Conservation (phyloP, 495 filamentous ascomycete genomes). For the Penicillium longicatenatum region DNA sequence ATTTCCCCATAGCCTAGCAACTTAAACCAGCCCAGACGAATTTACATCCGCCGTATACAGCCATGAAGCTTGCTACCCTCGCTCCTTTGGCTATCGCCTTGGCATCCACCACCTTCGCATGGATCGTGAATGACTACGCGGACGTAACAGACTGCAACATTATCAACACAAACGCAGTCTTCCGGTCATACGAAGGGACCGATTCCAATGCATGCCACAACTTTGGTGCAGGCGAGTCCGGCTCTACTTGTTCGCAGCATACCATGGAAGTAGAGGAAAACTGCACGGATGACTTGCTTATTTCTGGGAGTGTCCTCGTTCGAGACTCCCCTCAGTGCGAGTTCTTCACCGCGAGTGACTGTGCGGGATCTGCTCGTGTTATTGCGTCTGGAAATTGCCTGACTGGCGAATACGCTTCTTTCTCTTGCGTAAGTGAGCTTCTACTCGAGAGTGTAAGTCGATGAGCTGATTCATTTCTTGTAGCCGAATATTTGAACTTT, state of each 20-base stretch:
- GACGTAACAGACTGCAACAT: neutral
- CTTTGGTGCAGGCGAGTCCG: neutral
- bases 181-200: neutral
- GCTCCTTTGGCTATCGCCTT: neutral
- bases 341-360: neutral
- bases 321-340: neutral
- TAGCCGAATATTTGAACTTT: neutral
- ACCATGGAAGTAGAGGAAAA: neutral
- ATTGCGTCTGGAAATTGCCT: neutral
- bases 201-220: neutral
- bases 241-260: neutral
- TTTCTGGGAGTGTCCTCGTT: constrained; percentile 1
- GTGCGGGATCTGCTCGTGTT: neutral
- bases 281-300: neutral
- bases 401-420: neutral
- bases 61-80: neutral
- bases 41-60: neutral
- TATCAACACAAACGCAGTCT: neutral
- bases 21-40: too few species aligned
- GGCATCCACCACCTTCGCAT: neutral
- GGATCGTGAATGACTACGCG: neutral
- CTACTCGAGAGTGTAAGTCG: too few species aligned
- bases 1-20: too few species aligned
- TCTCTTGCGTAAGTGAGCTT: neutral
- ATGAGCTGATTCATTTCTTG: neutral